phyloP scores from a whole-genome alignment of 2,329 filamentous ascomycete species.

The Verticillium longisporum region DNA sequence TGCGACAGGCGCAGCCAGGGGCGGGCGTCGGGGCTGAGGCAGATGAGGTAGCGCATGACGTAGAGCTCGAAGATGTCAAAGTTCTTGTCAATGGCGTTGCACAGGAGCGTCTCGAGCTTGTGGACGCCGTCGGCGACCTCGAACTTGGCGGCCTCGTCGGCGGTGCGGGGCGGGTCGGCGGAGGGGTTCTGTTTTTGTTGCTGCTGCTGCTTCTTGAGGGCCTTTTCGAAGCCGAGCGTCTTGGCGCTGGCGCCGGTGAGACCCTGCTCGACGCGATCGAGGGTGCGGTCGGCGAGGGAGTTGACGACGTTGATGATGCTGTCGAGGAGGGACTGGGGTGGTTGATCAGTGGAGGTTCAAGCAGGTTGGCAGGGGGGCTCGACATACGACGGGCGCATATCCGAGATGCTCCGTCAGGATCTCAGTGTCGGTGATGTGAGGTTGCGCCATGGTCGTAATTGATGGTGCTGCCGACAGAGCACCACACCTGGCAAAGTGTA shows the following conservation, averaged over 20 bases:
- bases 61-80: conserved; percentile 89
- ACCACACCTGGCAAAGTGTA: neutral
- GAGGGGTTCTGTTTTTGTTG: conserved; percentile 25
- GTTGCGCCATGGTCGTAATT: conserved; percentile 8
- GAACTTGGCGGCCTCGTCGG: conserved; percentile 33
- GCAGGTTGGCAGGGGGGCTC: conserved; percentile 1
- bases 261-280: conserved; percentile 80
- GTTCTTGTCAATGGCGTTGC: conserved; percentile 74
- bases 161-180: conserved; percentile 26
- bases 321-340: conserved; percentile 78
- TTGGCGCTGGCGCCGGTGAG: conserved; percentile 68
- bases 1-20: conserved; percentile 77
- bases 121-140: conserved; percentile 89
- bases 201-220: conserved; percentile 27
- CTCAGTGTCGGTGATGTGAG: conserved; percentile 45
- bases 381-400: conserved; percentile 80
- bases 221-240: conserved; percentile 66
- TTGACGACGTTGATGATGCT: conserved; percentile 98
- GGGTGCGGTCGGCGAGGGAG: conserved; percentile 82
- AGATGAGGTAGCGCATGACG: conserved; percentile 77
- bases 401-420: conserved; percentile 93
- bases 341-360: neutral
- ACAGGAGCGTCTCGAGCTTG: conserved; percentile 75
- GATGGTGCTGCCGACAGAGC: neutral
- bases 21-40: conserved; percentile 60